phyloP scores from a whole-genome alignment of 2,329 filamentous ascomycete species.

The Ophiocordyceps camponoti-leonardi region DNA sequence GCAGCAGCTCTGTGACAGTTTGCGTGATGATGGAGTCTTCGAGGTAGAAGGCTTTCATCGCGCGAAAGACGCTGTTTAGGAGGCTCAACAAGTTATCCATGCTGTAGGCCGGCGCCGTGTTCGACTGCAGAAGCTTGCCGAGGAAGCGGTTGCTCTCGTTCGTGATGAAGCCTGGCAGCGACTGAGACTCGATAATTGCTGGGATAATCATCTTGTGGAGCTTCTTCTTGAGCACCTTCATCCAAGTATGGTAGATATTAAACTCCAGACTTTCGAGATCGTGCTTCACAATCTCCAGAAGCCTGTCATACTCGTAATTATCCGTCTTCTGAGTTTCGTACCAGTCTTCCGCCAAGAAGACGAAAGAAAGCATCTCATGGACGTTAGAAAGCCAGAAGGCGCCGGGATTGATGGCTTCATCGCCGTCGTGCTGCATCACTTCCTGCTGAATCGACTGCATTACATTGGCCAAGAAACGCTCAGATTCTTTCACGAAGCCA shows the following conservation, averaged over 20 bases:
- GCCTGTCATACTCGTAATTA: constrained; percentile 95
- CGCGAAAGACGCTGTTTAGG: constrained; percentile 92
- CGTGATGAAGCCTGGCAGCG: constrained; percentile 92
- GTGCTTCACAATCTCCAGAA: constrained; percentile 97
- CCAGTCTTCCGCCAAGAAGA: constrained; percentile 98
- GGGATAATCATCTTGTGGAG: constrained; percentile 99
- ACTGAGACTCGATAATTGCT: constrained; percentile 97
- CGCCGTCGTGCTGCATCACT: constrained; percentile 96
- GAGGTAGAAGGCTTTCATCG: constrained; percentile 97
- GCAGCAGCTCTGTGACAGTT: constrained; percentile 82
- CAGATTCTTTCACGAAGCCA: constrained; percentile 97
- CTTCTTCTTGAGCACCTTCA: constrained; percentile 99
- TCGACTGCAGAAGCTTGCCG: constrained; percentile 84
- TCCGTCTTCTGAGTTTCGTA: constrained; percentile 98
- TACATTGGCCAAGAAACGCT: constrained; percentile 95
- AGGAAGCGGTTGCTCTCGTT: constrained; percentile 98
- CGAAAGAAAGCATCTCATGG: constrained; percentile 98
- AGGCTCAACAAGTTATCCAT: constrained; percentile 97
- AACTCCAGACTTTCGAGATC: constrained; percentile 96
- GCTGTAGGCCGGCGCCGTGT: constrained; percentile 86
- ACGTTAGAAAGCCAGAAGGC: constrained; percentile 99
- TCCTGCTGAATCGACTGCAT: constrained; percentile 99
- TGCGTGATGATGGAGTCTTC: constrained; percentile 94
- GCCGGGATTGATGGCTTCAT: constrained; percentile 91
- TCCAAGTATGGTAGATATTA: constrained; percentile 99